Base-by-base conservation (phyloP, 169 alveolate species). In the Plasmodium coatneyi region DNA sequence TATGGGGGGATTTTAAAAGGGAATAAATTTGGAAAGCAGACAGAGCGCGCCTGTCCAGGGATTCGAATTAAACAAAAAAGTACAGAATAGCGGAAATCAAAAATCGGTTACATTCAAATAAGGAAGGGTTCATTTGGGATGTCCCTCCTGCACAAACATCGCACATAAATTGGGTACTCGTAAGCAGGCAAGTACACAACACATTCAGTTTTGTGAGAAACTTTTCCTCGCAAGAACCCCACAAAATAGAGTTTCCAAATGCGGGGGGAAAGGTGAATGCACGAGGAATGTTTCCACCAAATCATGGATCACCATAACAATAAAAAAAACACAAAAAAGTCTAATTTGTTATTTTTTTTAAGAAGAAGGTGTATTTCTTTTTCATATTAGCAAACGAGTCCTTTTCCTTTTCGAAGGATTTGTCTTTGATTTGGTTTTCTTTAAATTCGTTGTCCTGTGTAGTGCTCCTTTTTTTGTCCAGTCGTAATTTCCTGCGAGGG, bases 331-430 rank as follows among this genome's bases (percentile, higher is more conserved):
- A 56, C 14, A 60, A 60, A 60, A 66, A 28, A n/a, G 1, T 7
- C 76, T 83, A 84, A 84, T 84, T 89, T 66, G 89, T 80, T 28
- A 89, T 79, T 79, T 89, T 89, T 79, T 89, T 89, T 79, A 89
- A 79, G 71, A 89, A 89, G 49, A 89, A 89, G n/a, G 87, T 79
- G 71, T 89, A 89, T 79, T 80, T 89, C 49, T 84, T 89, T 60
- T 89, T 89, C 89, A 78, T 89, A 6, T 78, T 78, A 36, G 80
- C 82, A 52, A 79, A 52, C 1, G 94, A 89, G 71, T 89, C 94
- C 32, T 89, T 89, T 56, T 89, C 90, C 19, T 89, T 89, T 78
- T 89, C 89, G 71, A 79, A 79, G 28, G 87, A 79, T 49, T 89
- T 89, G 39, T 89, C 89, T 78, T 56, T 80, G 56, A 89, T 89